Percentiles rank a stretch among this genome's conserved stretches.
These are phyloP conservation scores for Phialophora verrucosa DNA, from an alignment of 2,329 filamentous ascomycete species.

Conservation along the genomic window DNA sequence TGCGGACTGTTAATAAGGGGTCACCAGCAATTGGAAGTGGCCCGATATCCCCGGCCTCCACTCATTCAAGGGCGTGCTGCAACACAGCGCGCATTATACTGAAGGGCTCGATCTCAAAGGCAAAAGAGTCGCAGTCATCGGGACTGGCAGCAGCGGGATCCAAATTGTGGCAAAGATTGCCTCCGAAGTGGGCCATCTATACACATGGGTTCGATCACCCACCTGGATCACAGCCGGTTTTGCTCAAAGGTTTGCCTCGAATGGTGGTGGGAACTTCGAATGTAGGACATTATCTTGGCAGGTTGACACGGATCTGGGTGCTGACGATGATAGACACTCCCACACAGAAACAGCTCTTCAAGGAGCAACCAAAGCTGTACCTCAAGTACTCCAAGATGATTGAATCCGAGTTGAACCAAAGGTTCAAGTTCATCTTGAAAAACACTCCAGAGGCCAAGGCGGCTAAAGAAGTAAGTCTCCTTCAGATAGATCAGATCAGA, in stretches of 20 bases:
- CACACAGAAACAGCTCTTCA: slow-evolving; percentile 37
- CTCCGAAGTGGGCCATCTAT: slow-evolving; percentile 40
- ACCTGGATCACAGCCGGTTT: slow-evolving; percentile 36
- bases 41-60: slow-evolving; percentile 59
- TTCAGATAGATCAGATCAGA: background rate
- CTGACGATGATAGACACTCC: slow-evolving; percentile 24
- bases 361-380: slow-evolving; percentile 28
- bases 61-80: slow-evolving; percentile 59
- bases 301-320: slow-evolving; percentile 1
- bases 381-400: slow-evolving; percentile 44
- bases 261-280: slow-evolving; percentile 28
- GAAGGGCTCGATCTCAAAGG: slow-evolving; percentile 55
- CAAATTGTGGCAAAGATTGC: slow-evolving; percentile 60
- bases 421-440: slow-evolving; percentile 27
- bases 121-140: slow-evolving; percentile 61
- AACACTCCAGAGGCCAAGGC: slow-evolving; percentile 6
- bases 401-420: slow-evolving; percentile 37
- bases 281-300: background rate
- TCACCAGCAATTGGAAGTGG: slow-evolving; percentile 54
- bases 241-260: slow-evolving; percentile 26
- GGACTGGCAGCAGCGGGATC: slow-evolving; percentile 61
- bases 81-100: slow-evolving; percentile 64
- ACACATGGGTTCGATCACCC: slow-evolving; percentile 36
- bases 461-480: slow-evolving; percentile 23
- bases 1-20: background rate